Evolutionary conservation across 768 basidiomycete genomes (phyloP).

Genomic region (Podaxis rugospora): DNA sequence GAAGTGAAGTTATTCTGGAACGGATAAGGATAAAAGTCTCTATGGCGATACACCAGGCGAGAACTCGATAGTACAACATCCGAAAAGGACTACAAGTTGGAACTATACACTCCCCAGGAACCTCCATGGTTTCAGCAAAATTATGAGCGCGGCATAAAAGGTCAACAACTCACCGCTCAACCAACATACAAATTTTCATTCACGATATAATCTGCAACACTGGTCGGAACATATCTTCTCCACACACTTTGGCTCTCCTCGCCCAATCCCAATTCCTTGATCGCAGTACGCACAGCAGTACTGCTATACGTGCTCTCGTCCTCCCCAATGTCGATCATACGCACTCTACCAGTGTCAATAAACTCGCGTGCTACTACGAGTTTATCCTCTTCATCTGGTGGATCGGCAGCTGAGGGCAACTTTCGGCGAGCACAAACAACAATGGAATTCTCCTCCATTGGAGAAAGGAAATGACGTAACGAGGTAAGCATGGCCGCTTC

Average conservation of each 20-base stretch:
- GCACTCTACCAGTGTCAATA: slow-evolving; percentile 45
- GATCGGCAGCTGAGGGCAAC: not conserved
- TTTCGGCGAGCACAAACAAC: slow-evolving; percentile 62
- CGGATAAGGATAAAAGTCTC: too few species aligned
- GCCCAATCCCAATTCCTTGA: slow-evolving; percentile 23
- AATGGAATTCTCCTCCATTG: slow-evolving; percentile 49
- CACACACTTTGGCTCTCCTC: slow-evolving; percentile 29
- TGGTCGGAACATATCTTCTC: slow-evolving; percentile 40
- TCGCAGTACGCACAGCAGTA: slow-evolving; percentile 53
- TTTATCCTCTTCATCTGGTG: slow-evolving; percentile 15
- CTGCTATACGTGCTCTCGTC: slow-evolving; percentile 62
- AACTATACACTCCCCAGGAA: too few species aligned
- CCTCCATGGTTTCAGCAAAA: too few species aligned
- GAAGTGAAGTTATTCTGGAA: too few species aligned
- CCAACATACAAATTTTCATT: slow-evolving; percentile 40
- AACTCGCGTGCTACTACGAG: slow-evolving; percentile 40
- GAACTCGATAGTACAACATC: too few species aligned
- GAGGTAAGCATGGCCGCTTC: slow-evolving; percentile 48
- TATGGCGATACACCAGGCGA: too few species aligned
- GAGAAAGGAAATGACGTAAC: slow-evolving; percentile 55
- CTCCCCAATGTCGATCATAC: slow-evolving; percentile 58
- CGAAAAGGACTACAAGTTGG: too few species aligned
- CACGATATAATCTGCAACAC: slow-evolving; percentile 49
- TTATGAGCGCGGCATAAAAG: not conserved
- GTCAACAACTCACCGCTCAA: not conserved